A percentile compares a stretch with the other conserved stretches of the same genome.
These are phyloP conservation scores for Nothopassalora personata DNA, from an alignment of 2,329 filamentous ascomycete species.

Conservation along the genomic window DNA sequence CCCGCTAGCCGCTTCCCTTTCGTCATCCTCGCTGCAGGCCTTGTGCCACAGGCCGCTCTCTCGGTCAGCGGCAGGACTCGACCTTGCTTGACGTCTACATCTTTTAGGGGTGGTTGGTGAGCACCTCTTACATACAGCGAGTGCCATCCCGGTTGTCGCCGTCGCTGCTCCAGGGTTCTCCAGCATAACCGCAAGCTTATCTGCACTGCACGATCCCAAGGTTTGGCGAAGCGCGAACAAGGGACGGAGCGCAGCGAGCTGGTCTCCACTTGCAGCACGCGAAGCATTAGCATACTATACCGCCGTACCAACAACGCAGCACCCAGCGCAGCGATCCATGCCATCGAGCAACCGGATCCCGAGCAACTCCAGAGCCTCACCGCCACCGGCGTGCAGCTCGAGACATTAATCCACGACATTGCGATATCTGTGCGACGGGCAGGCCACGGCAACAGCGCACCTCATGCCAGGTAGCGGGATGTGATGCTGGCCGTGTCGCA, in stretches of 20 bases:
- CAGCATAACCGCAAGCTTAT: conserved; percentile 9
- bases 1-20: background rate
- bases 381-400: conserved; percentile 26
- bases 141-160: background rate
- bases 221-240: conserved; percentile 11
- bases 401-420: conserved; percentile 18
- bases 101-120: background rate
- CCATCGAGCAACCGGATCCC: conserved; percentile 12
- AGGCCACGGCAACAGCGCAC: conserved; percentile 10
- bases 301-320: background rate
- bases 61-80: background rate
- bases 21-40: conserved; percentile 1
- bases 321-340: conserved; percentile 13
- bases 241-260: conserved; percentile 9
- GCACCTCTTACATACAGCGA: background rate
- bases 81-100: conserved; percentile 3
- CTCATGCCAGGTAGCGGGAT: conserved; percentile 28
- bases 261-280: conserved; percentile 14
- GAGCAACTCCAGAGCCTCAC: conserved; percentile 27
- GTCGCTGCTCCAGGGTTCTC: conserved; percentile 5
- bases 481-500: conserved; percentile 36
- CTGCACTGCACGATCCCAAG: conserved; percentile 18
- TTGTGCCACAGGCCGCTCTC: conserved; percentile 1
- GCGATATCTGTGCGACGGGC: conserved; percentile 22
- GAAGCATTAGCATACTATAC: background rate